These are phyloP conservation scores for Solanum bulbocastanum DNA, from an alignment of 257 asterid species.

Conservation along the genomic window DNA sequence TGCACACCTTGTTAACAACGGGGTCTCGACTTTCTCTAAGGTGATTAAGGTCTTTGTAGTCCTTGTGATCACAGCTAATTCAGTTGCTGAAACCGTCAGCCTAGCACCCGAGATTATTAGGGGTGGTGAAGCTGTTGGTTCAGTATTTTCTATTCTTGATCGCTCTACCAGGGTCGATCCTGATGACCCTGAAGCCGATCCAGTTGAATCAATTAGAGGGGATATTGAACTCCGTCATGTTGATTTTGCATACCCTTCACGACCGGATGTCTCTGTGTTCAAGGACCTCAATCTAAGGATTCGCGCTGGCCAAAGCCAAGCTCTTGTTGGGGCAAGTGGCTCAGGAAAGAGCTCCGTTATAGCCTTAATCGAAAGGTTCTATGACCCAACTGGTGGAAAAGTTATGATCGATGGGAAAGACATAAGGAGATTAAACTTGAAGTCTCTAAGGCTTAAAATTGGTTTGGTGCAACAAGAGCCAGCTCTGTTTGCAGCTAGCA, in stretches of 20 bases:
- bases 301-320: slow-evolving; percentile 97
- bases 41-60: slow-evolving; percentile 94
- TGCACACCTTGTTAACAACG: slow-evolving; percentile 66
- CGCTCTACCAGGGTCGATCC: slow-evolving; percentile 77
- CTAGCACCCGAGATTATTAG: slow-evolving; percentile 90
- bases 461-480: slow-evolving; percentile 98
- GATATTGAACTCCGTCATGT: slow-evolving; percentile 91
- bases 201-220: slow-evolving; percentile 64
- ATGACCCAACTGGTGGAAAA: slow-evolving; percentile 74
- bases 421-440: slow-evolving; percentile 58
- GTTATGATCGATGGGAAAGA: slow-evolving; percentile 96
- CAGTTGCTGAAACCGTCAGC: slow-evolving; percentile 94
- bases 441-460: slow-evolving; percentile 67
- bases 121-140: slow-evolving; percentile 95
- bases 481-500: slow-evolving; percentile 80
- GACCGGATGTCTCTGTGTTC: slow-evolving; percentile 77
- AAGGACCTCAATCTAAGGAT: slow-evolving; percentile 73
- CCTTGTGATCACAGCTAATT: slow-evolving; percentile 81
- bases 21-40: slow-evolving; percentile 79
- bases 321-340: slow-evolving; percentile 96
- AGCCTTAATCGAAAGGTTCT: slow-evolving; percentile 72
- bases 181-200: slow-evolving; percentile 75
- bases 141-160: slow-evolving; percentile 81
- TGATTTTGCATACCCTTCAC: slow-evolving; percentile 87
- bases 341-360: slow-evolving; percentile 92